These are phyloP conservation scores for Paecilomyces sp. DNA, from an alignment of 2,329 filamentous ascomycete species.

Conservation along the genomic window DNA sequence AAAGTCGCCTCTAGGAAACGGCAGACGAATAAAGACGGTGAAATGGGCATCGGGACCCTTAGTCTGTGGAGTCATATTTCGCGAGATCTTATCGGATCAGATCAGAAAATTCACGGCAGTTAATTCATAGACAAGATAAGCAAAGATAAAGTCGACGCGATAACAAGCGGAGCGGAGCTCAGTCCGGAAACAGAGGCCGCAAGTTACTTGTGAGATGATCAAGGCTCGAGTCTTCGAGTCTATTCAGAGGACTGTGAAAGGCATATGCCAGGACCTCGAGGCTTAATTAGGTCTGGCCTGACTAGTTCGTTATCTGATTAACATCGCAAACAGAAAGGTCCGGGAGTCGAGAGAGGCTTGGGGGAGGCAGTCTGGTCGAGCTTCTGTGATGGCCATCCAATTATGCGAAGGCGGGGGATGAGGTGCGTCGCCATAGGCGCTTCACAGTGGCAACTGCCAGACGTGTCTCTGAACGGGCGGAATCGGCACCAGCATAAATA, in stretches of 20 bases:
- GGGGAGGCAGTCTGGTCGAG: not conserved
- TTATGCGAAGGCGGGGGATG: not conserved
- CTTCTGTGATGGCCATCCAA: not conserved
- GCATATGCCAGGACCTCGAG: not conserved
- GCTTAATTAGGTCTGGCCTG: not conserved
- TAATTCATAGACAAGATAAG: not conserved
- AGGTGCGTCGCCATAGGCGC: not conserved
- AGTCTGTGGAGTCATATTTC: not conserved
- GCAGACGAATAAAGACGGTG: conserved; percentile 83
- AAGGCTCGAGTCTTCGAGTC: not conserved
- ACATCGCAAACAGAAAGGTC: not conserved
- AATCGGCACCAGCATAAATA: not conserved
- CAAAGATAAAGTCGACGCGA: not conserved
- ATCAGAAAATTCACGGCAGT: not conserved
- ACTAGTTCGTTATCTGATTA: not conserved
- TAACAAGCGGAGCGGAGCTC: not conserved
- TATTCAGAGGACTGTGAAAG: not conserved
- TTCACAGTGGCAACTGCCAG: not conserved
- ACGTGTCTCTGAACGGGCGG: not conserved
- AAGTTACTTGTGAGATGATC: not conserved
- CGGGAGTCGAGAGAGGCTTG: not conserved
- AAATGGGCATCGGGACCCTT: conserved; percentile 22
- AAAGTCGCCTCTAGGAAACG: conserved; percentile 79
- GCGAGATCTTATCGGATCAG: not conserved
- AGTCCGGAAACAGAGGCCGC: not conserved